phyloP scores from a whole-genome alignment of 768 basidiomycete species.

The Lyophyllum shimeji region DNA sequence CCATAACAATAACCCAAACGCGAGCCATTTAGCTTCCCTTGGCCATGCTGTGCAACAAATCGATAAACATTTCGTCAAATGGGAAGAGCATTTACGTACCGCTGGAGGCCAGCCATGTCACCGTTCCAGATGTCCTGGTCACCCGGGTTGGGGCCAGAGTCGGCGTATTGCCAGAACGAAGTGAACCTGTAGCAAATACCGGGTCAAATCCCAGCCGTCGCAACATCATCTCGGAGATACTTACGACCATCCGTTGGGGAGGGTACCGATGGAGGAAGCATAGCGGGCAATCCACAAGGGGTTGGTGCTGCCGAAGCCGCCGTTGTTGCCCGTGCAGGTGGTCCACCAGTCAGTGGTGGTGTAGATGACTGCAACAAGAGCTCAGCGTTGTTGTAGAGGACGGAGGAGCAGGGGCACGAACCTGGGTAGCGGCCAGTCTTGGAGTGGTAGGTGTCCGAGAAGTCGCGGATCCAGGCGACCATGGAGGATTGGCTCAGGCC shows the following conservation, averaged over 20 bases:
- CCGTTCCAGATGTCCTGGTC: slow-evolving; percentile 62
- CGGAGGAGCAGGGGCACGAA: slow-evolving; percentile 14
- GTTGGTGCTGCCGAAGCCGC: slow-evolving; percentile 46
- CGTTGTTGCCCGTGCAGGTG: slow-evolving; percentile 61
- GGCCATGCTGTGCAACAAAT: slow-evolving; percentile 8
- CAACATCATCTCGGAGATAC: slow-evolving; percentile 12
- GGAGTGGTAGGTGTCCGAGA: slow-evolving; percentile 58
- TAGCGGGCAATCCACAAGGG: slow-evolving; percentile 65
- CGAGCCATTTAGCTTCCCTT: slow-evolving; percentile 12
- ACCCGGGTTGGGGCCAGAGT: slow-evolving; percentile 55
- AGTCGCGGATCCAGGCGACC: slow-evolving; percentile 64
- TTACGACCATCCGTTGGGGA: slow-evolving; percentile 60
- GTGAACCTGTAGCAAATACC: slow-evolving; percentile 29
- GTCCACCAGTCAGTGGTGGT: slow-evolving; percentile 70
- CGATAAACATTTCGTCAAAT: background rate
- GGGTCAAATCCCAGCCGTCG: background rate
- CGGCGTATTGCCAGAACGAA: slow-evolving; percentile 64
- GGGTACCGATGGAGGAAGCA: slow-evolving; percentile 45
- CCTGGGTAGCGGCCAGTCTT: slow-evolving; percentile 46
- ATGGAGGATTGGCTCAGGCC: slow-evolving; percentile 50
- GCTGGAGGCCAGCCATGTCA: slow-evolving; percentile 38
- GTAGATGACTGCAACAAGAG: slow-evolving; percentile 47
- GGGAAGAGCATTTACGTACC: slow-evolving; percentile 23
- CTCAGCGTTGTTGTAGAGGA: background rate
- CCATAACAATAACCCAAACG: too few species aligned